Conservation (phyloP, 2,329 filamentous ascomycete species). For the Xylariaceae sp. region DNA sequence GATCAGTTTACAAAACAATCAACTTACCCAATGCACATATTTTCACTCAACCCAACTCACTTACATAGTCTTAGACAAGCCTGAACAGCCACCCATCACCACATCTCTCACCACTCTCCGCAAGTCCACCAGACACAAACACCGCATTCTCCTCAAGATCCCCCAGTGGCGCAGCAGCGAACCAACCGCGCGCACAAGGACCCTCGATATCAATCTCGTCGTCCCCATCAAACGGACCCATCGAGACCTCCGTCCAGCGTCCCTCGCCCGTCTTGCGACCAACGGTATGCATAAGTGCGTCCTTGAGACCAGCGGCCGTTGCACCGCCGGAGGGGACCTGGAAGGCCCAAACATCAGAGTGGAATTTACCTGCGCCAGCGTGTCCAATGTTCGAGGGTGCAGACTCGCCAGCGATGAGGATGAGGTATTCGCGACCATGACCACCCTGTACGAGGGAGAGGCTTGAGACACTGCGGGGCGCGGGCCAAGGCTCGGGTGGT, state of each 20-base stretch:
- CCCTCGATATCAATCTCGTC: constrained; percentile 42
- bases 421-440: constrained; percentile 56
- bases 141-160: constrained; percentile 56
- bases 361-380: constrained; percentile 47
- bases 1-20: too few relatives aligned
- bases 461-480: constrained; percentile 47
- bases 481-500: constrained; percentile 40
- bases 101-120: constrained; percentile 45
- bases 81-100: constrained; percentile 62
- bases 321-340: constrained; percentile 52
- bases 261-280: constrained; percentile 52
- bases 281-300: constrained; percentile 50
- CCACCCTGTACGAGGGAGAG: constrained; percentile 54
- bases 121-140: constrained; percentile 56
- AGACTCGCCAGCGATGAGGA: constrained; percentile 56
- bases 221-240: constrained; percentile 47
- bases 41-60: not conserved
- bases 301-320: constrained; percentile 50
- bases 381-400: constrained; percentile 45
- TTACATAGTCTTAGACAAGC: constrained; percentile 31
- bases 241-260: constrained; percentile 49
- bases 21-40: not conserved
- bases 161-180: constrained; percentile 51
- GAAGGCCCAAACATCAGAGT: constrained; percentile 59
- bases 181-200: constrained; percentile 52